Evolutionary conservation across 306 rosid species (phyloP).

Genomic region (Mucuna pruriens): DNA sequence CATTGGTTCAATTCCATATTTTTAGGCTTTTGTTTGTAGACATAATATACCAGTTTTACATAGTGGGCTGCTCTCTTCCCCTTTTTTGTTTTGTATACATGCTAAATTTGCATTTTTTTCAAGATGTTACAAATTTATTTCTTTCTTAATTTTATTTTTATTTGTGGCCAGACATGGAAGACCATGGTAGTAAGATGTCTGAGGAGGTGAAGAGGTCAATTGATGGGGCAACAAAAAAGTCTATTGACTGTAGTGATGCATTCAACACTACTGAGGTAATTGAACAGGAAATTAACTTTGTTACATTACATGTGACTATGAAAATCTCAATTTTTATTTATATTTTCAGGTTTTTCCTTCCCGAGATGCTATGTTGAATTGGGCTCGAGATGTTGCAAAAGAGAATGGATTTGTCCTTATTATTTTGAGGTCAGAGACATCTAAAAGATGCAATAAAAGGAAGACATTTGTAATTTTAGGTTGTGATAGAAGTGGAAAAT

Average conservation of each 20-base stretch:
- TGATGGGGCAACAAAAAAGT: neutral
- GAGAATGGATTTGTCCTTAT: neutral
- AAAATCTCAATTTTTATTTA: neutral
- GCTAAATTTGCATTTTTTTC: neutral
- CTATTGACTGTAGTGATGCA: neutral
- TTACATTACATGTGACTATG: neutral
- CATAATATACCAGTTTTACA: neutral
- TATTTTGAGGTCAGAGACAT: conserved; percentile 1
- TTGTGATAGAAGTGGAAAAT: neutral
- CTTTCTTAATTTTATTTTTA: neutral
- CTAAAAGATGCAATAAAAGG: neutral
- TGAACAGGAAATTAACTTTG: neutral
- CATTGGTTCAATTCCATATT: neutral
- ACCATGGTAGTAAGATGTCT: neutral
- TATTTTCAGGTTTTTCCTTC: neutral
- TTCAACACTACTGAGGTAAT: neutral
- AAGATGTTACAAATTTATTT: neutral
- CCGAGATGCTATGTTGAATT: neutral
- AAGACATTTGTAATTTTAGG: neutral
- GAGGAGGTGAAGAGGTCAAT: neutral
- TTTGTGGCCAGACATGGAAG: neutral
- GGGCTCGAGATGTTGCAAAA: neutral
- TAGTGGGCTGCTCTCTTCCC: neutral
- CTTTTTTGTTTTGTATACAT: neutral
- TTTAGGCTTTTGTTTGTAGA: neutral